Evolutionary conservation across 78 protist species (phyloP).

Genomic region (Paulinella micropora): DNA sequence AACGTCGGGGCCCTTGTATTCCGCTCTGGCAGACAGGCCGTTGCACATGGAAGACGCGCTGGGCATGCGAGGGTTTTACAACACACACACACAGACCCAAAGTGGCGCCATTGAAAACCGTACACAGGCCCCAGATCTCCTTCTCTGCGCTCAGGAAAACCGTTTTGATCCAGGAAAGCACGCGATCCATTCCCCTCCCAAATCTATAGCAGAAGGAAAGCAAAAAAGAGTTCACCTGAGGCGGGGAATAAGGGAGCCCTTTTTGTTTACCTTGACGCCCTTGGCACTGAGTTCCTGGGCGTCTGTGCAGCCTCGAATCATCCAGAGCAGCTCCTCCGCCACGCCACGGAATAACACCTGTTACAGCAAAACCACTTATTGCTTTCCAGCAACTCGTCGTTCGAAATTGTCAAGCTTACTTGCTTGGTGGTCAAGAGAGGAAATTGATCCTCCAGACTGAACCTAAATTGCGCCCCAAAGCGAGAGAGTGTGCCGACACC

Average conservation of each 20-base stretch:
- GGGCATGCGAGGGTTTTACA: too few relatives aligned
- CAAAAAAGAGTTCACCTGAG: neutral
- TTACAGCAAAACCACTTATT: neutral
- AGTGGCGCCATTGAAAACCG: conserved; percentile 89
- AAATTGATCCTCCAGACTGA: conserved; percentile 30
- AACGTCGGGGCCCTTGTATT: too few relatives aligned
- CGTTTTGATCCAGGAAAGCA: conserved; percentile 53
- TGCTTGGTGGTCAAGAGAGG: conserved; percentile 82
- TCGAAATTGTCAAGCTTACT: neutral
- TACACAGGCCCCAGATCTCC: conserved; percentile 43
- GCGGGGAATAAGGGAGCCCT: neutral
- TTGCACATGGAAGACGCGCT: too few relatives aligned
- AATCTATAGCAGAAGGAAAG: conserved; percentile 23
- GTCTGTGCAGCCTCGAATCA: conserved; percentile 55
- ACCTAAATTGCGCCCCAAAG: conserved; percentile 60
- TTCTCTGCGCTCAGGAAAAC: conserved; percentile 30
- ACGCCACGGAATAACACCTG: conserved; percentile 68
- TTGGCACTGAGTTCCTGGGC: conserved; percentile 40
- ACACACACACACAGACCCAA: conserved; percentile 75
- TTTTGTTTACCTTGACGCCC: conserved; percentile 15
- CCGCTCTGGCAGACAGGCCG: too few relatives aligned
- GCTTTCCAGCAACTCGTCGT: neutral
- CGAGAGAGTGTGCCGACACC: conserved; percentile 56
- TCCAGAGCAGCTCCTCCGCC: conserved; percentile 78
- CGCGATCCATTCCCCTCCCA: conserved; percentile 76